Percentiles rank a stretch among this genome's conserved stretches.
These are phyloP conservation scores for Salix suchowensis DNA, from an alignment of 345 rosid species.

Conservation along the genomic window DNA sequence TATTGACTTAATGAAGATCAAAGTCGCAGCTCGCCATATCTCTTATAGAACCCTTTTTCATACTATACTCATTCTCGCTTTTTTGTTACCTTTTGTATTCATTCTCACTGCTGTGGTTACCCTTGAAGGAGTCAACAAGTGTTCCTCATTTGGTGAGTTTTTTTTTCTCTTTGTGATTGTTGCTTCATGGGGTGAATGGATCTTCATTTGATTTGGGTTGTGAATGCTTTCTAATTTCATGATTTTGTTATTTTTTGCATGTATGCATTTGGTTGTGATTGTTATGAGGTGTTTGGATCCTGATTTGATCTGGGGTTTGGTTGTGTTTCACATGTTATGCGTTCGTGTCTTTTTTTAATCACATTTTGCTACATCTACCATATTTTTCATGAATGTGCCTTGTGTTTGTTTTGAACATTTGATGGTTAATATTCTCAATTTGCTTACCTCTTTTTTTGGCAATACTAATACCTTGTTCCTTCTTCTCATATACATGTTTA, in stretches of 20 bases:
- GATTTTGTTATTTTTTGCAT: not conserved
- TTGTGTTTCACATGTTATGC: not conserved
- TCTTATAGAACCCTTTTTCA: slow-evolving; percentile 95
- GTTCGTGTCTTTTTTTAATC: not conserved
- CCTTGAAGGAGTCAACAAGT: slow-evolving; percentile 99
- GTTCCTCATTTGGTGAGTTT: slow-evolving; percentile 89
- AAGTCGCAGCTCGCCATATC: slow-evolving; percentile 99
- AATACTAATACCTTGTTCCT: not conserved
- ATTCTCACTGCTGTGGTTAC: slow-evolving; percentile 96
- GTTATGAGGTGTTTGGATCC: not conserved
- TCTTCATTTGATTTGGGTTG: slow-evolving; percentile 24
- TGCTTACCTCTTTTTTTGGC: not conserved
- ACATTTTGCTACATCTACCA: not conserved
- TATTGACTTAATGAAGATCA: slow-evolving; percentile 99
- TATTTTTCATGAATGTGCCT: not conserved
- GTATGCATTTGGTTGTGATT: not conserved
- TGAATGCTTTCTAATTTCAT: not conserved
- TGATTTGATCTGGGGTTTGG: not conserved
- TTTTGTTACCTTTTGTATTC: slow-evolving; percentile 97
- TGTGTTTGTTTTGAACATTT: not conserved
- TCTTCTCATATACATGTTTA: not conserved
- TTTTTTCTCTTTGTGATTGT: not conserved
- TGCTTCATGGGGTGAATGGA: not conserved
- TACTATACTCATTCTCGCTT: slow-evolving; percentile 90
- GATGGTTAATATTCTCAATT: not conserved